Evolutionary conservation across 1,284 basidiomycete genomes (phyloP).

Genomic region (Meira miltonrushii): DNA sequence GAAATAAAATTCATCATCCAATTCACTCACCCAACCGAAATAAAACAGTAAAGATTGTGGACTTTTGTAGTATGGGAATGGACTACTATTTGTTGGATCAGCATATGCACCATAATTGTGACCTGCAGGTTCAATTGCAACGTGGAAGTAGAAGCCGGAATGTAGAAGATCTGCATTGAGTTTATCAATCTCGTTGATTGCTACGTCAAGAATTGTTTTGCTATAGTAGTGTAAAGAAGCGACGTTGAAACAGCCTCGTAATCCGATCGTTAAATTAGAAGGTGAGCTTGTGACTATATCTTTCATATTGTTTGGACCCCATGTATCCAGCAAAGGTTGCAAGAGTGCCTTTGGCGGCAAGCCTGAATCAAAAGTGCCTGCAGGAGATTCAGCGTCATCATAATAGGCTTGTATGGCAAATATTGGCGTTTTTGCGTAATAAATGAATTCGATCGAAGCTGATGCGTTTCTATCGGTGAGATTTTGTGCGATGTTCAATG

Average conservation of each 20-base stretch:
- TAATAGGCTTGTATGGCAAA: constrained; percentile 30
- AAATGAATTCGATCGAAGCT: background rate
- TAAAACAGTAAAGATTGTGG: constrained; percentile 36
- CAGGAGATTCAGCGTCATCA: constrained; percentile 25
- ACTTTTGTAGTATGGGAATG: constrained; percentile 29
- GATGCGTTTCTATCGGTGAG: background rate
- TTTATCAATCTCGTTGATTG: constrained; percentile 23
- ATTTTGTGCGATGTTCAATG: constrained; percentile 1
- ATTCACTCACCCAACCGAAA: constrained; percentile 31
- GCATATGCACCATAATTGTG: background rate
- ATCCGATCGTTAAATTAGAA: constrained; percentile 19
- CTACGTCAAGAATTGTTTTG: constrained; percentile 22
- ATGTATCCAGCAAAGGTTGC: constrained; percentile 23
- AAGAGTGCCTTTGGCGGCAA: constrained; percentile 18
- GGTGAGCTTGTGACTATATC: constrained; percentile 26
- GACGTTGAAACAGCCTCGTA: constrained; percentile 28
- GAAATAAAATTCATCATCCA: constrained; percentile 30
- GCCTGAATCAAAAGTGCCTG: constrained; percentile 21
- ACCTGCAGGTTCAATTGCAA: background rate
- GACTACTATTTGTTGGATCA: constrained; percentile 10
- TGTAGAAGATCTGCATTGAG: constrained; percentile 21
- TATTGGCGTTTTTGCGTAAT: constrained; percentile 13
- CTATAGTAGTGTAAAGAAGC: constrained; percentile 18
- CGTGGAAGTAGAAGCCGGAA: background rate
- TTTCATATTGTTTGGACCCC: constrained; percentile 21